A percentile compares a stretch with the other conserved stretches of the same genome.
These are phyloP conservation scores for Trichoderma guizhouense DNA, from an alignment of 2,329 filamentous ascomycete species.

Conservation along the genomic window DNA sequence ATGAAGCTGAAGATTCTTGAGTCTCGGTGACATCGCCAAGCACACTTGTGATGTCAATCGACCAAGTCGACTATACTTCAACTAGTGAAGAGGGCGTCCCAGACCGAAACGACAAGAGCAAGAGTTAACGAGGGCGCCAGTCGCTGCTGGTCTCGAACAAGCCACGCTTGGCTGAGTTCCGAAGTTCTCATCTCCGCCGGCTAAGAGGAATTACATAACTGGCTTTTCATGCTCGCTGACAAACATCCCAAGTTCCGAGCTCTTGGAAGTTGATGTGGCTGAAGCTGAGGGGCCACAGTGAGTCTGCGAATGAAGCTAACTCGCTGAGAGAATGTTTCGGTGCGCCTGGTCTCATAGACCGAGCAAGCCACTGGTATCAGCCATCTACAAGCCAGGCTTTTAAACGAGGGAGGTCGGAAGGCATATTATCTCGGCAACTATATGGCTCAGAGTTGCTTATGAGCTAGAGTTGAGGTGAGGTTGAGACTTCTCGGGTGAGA, in stretches of 20 bases:
- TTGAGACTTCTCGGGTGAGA: not conserved
- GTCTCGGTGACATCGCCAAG: not conserved
- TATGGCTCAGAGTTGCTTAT: not conserved
- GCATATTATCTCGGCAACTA: not conserved
- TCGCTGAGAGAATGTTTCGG: not conserved
- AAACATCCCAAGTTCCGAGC: not conserved
- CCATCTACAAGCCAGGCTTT: not conserved
- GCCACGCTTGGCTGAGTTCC: not conserved
- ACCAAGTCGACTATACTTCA: not conserved
- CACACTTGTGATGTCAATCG: too few species aligned
- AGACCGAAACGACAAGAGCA: not conserved
- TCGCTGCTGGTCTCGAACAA: conserved; percentile 3
- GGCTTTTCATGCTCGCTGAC: not conserved
- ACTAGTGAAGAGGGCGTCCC: not conserved
- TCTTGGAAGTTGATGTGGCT: not conserved
- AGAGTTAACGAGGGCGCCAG: not conserved
- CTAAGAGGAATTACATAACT: not conserved
- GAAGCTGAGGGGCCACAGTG: not conserved
- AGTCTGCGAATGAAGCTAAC: not conserved
- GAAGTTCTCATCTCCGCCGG: not conserved
- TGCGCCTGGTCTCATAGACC: not conserved
- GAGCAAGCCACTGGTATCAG: not conserved
- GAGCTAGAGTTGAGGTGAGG: not conserved
- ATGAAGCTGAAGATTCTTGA: not conserved
- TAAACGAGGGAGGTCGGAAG: not conserved